phyloP scores from a whole-genome alignment of 2,329 filamentous ascomycete genomes.

The Colletotrichum sp. region DNA sequence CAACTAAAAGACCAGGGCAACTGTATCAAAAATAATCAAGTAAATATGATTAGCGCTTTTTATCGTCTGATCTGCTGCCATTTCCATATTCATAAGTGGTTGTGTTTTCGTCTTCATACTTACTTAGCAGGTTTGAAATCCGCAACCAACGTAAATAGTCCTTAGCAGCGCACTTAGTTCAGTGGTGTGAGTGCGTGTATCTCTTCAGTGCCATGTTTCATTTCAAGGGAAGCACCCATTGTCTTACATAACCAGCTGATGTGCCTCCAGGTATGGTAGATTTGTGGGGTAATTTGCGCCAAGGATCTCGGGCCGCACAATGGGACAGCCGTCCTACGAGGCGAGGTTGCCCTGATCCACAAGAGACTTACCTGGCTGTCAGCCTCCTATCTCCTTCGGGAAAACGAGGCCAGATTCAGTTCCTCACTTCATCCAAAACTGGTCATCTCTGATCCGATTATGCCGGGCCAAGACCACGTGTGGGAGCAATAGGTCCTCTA shows the following conservation, averaged over 20 bases:
- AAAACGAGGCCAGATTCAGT: neutral
- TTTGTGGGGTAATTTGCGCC: neutral
- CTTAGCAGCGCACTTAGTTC: neutral
- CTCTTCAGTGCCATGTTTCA: neutral
- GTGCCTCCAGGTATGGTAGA: neutral
- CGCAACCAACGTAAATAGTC: neutral
- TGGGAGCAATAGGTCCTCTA: neutral
- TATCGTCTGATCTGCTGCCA: neutral
- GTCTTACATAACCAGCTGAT: neutral
- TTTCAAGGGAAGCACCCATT: neutral
- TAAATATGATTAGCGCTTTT: neutral
- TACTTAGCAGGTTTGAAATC: neutral
- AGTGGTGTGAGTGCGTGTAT: neutral
- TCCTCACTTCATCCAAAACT: neutral
- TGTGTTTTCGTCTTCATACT: neutral
- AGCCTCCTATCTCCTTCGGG: neutral
- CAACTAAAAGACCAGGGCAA: neutral
- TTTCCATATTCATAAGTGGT: neutral
- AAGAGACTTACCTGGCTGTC: neutral
- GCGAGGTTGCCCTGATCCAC: neutral
- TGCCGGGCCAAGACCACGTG: neutral
- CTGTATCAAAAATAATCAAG: neutral
- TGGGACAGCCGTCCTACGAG: neutral
- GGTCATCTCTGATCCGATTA: neutral
- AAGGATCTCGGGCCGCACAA: neutral